Base-by-base conservation (phyloP, 1,284 basidiomycete genomes). In the Sphaerobolus stellatus region DNA sequence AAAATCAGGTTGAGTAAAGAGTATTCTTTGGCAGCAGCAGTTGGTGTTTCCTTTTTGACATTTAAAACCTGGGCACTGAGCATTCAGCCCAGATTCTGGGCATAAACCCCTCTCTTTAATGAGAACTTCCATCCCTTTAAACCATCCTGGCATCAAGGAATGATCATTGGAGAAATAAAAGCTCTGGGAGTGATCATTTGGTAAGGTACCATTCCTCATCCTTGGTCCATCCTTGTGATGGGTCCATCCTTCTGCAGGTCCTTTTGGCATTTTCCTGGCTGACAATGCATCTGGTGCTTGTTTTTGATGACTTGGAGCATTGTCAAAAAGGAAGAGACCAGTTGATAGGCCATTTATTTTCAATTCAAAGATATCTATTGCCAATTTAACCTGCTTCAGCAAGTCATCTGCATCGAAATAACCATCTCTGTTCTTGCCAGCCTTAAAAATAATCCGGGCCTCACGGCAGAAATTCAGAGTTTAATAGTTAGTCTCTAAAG, bases 301-400 rank as follows among this genome's bases (percentile, higher is more conserved):
- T 59, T 72, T 72, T 5, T 58, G 57, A 56, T 73, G 71, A 11
- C 63, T 73, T 0, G 67, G 61, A 9, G 72, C 69, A 53, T 75
- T 75, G 54, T 76, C 67, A 52, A 68, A 74, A 14, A 74, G 49
- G 38, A 72, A 63, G 27, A 71, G n/a, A n/a, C n/a, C n/a, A n/a
- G n/a, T n/a, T n/a, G n/a, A 56, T 55, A 71, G 68, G 2, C 65
- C 51, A 20, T 66, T 56, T 29, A 66, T 49, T 20, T 66, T 34
- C 14, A 62, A 30, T 8, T 60, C 36, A 3, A 71, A 51, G 43
- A 75, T 66, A 20, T 69, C 59, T n/a, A 72, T 70, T 1, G 71
- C 69, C 1, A 51, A 47, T 1, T 58, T 24, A 0, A 62, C 61
- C 29, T 73, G 70, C 3, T 33, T 38, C 1, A 70, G 31, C 9